Percentiles rank a stretch among this genome's conserved stretches.
Conservation (phyloP, 805 yeast species). For the Monosporozyma aerobia region DNA sequence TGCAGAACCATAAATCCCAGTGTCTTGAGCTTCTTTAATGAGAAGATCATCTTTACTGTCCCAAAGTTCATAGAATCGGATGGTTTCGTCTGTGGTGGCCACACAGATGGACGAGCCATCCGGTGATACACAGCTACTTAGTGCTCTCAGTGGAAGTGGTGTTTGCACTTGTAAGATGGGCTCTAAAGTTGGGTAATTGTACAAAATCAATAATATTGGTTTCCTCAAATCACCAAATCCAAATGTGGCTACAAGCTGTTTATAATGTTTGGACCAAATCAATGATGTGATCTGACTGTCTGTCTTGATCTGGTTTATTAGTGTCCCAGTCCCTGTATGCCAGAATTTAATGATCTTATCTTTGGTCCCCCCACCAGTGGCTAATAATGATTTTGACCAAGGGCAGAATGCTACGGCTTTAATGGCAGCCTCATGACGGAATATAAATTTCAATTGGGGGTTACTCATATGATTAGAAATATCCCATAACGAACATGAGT, state of each 20-base stretch:
- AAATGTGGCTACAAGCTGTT: conserved; percentile 68
- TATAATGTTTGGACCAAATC: conserved; percentile 58
- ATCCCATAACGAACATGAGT: conserved; percentile 72
- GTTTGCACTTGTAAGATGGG: conserved; percentile 42
- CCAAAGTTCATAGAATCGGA: conserved; percentile 72
- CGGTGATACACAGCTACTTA: conserved; percentile 62
- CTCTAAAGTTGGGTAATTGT: conserved; percentile 57
- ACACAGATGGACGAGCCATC: conserved; percentile 55
- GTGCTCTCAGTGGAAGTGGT: conserved; percentile 43
- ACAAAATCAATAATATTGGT: conserved; percentile 48
- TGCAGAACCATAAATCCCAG: conserved; percentile 46
- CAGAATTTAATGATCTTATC: conserved; percentile 78
- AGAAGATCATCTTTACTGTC: conserved; percentile 28
- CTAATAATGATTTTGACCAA: conserved; percentile 71
- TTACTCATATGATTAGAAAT: conserved; percentile 29
- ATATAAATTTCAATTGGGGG: conserved; percentile 39
- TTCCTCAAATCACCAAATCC: conserved; percentile 47
- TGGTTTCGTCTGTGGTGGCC: conserved; percentile 70
- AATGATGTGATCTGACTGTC: conserved; percentile 72
- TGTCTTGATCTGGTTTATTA: conserved; percentile 47
- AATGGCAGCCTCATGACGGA: conserved; percentile 77
- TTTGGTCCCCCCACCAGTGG: conserved; percentile 85
- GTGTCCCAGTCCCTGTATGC: conserved; percentile 75
- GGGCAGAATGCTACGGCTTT: conserved; percentile 89
- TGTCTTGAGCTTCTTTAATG: conserved; percentile 33